Evolutionary conservation across 768 basidiomycete species (phyloP), one percentile per base, ranked within the genome.

Genomic region (Hygrocybe punicea): DNA sequence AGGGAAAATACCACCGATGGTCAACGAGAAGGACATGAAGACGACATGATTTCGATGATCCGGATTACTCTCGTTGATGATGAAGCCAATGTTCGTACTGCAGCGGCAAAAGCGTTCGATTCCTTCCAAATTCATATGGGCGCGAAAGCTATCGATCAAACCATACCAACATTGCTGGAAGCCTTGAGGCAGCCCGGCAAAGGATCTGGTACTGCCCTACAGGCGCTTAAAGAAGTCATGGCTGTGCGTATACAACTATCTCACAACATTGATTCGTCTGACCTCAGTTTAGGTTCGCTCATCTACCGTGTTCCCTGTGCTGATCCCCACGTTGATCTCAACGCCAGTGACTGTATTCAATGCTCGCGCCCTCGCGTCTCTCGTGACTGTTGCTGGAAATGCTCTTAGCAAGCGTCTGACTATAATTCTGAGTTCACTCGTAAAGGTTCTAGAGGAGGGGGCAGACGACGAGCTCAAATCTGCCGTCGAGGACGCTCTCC

Each of bases 261-360:
- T 10, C 17, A 49, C 54, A 21, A 42, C 7, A 34, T 19, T 13
- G 10, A 24, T 45, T 24, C 35, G 59, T 48, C 63, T 59, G 42
- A 56, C 17, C 17, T 35, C 45, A 29, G 2, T n/a, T 34, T 68
- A 94, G 90, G 91, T 98, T 63, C 92, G 95, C 37, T 92, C 96
- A 13, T 81, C 87, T 39, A 93, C 91, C 9, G 94, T 98, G 37
- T 98, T 98, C 91, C 97, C 97, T 0, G 91, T 98, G 17, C 77
- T 98, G 55, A 92, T 99, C 57, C 97, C 95, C 0, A 96, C 94
- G 1, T 77, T 99, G 58, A 94, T 91, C 39, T 83, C 89, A 4
- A 82, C 82, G 6, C 97, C 95, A 0, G 96, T 98, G 84, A 86
- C 94, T 3, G 84, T 88, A 8, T 98, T 98, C 85, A 98, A 98